Conservation (phyloP, 225 moss, liverwort and hornwort species). For the Marchantia polymorpha region DNA sequence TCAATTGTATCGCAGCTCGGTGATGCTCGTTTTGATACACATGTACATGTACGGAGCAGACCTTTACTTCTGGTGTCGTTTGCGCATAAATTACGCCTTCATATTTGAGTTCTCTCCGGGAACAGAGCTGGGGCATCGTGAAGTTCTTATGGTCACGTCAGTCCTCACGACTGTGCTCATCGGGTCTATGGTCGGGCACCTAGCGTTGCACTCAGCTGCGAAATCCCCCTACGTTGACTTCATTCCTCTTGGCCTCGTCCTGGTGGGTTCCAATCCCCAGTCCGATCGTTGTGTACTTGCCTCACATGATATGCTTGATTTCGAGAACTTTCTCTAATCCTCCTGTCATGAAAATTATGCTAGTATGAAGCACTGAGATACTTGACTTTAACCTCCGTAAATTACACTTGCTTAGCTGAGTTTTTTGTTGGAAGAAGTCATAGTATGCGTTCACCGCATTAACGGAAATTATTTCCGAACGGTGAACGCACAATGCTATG, state of each 20-base stretch:
- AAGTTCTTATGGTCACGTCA: constrained; percentile 75
- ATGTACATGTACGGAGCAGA: constrained; percentile 86
- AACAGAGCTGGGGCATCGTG: constrained; percentile 76
- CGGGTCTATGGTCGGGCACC: constrained; percentile 68
- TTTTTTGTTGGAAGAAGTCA: too few relatives aligned
- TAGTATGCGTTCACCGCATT: too few relatives aligned
- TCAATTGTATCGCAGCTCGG: constrained; percentile 46
- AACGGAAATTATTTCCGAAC: too few relatives aligned
- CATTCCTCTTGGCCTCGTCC: constrained; percentile 51
- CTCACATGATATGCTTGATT: too few relatives aligned
- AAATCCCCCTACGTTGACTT: constrained; percentile 49
- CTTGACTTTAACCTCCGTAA: too few relatives aligned
- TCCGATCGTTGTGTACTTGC: neutral
- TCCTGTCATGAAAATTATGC: too few relatives aligned
- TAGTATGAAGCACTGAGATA: too few relatives aligned
- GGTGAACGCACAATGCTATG: too few relatives aligned
- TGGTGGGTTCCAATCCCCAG: constrained; percentile 37
- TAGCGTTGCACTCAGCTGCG: constrained; percentile 47
- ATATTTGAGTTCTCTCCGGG: constrained; percentile 87
- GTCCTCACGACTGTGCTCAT: constrained; percentile 63
- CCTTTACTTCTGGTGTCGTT: constrained; percentile 74
- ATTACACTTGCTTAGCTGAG: too few relatives aligned
- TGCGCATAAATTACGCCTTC: constrained; percentile 79
- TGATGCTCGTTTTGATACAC: constrained; percentile 72
- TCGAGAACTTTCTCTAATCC: too few relatives aligned